Evolutionary conservation across 495 filamentous ascomycete species (phyloP), one percentile per base, ranked within the genome.

Genomic region (Trichodelitschia bisporula): DNA sequence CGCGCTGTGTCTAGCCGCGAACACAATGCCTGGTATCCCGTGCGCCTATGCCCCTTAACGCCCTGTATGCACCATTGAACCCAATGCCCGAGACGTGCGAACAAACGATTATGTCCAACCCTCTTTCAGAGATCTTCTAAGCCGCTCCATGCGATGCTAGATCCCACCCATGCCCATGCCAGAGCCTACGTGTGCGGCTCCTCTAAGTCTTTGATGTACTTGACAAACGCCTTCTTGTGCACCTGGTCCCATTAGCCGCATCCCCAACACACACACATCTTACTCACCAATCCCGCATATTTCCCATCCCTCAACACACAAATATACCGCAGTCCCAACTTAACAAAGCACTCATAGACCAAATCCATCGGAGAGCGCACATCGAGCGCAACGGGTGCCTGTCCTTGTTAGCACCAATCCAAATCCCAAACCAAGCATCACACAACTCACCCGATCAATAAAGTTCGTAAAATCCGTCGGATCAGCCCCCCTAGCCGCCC

Each of bases 191-290:
- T n/a, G n/a, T n/a, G n/a, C n/a, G n/a, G n/a, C n/a, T n/a, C 64
- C 41, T 83, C 74, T 20, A 79, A 48, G 42, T 82, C 67, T 36
- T 77, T 78, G 52, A 91, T 69, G 47, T 82, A 92, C 51, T 80
- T 89, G 31, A 91, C 84, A 56, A 97, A 97, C 14, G 69, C 66
- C 56, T 97, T 97, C 55, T 93, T 97, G 51, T 97, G 86, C 15
- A 69, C 62, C 65, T 70, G 33, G 19, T n/a, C 14, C 6, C 15
- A 24, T 12, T 13, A 15, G 27, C 8, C 27, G 8, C 8, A 14
- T 13, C 6, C 11, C 6, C 8, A 29, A 29, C 8, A 29, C 8
- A 15, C 6, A 8, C 27, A 29, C 20, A 19, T 36, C 42, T 9
- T 8, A 15, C 66, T 54, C 47, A 90, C 77, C 56, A 97, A 60